These are phyloP conservation scores for Aspergillus carlsbadensis DNA, from an alignment of 495 filamentous ascomycete species.

Conservation along the genomic window DNA sequence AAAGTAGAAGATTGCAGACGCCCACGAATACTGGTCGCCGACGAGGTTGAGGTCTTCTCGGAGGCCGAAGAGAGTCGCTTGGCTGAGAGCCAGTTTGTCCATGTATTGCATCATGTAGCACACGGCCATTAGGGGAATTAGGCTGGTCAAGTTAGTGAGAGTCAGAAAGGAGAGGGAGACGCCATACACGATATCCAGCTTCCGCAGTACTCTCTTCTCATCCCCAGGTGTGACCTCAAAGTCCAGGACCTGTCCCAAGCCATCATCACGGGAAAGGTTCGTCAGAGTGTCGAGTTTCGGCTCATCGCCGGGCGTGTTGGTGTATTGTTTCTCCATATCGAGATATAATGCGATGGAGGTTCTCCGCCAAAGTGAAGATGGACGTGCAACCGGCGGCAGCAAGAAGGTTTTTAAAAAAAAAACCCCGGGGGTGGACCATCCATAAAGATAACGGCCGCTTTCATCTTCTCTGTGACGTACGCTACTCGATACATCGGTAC, in stretches of 20 bases:
- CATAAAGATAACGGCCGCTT: no score
- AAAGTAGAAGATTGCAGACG: conserved; percentile 49
- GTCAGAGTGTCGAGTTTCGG: no score
- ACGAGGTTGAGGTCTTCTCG: conserved; percentile 26
- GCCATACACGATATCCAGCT: conserved; percentile 34
- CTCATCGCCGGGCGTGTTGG: no score
- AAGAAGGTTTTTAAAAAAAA: no score
- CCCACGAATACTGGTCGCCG: conserved; percentile 49
- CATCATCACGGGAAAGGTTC: conserved; percentile 27
- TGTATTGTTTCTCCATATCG: no score
- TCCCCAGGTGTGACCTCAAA: conserved; percentile 27
- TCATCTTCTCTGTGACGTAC: no score
- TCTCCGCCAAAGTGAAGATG: no score
- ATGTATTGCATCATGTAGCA: conserved; percentile 18
- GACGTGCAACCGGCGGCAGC: no score
- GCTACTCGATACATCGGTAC: no score
- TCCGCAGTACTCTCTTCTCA: conserved; percentile 30
- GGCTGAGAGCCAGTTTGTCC: conserved; percentile 10
- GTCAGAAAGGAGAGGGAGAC: neutral
- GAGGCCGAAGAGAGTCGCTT: conserved; percentile 7
- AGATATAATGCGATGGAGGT: no score
- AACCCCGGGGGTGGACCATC: no score
- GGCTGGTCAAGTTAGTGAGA: neutral
- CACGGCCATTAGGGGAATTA: conserved; percentile 9
- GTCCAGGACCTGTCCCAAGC: conserved; percentile 32